Conservation (phyloP, 2,329 filamentous ascomycete species). For the Alternaria ventricosa region DNA sequence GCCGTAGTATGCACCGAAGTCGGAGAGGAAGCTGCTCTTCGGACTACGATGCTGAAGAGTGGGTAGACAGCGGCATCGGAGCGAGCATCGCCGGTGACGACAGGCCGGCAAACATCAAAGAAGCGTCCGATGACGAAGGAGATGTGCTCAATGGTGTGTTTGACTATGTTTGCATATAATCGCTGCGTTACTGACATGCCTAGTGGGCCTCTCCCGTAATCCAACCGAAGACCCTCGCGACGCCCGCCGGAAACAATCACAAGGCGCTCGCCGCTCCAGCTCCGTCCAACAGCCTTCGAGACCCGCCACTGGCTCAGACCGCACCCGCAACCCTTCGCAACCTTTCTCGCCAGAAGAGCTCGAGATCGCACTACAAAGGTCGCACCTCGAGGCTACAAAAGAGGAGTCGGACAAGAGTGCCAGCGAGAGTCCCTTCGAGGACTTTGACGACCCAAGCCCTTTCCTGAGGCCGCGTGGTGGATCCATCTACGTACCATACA, state of each 20-base stretch:
- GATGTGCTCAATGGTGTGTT: conserved; percentile 55
- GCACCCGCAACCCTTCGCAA: conserved; percentile 36
- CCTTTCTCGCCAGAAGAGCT: conserved; percentile 56
- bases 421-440: conserved; percentile 22
- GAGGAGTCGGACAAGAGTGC: conserved; percentile 39
- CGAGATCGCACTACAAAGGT: conserved; percentile 51
- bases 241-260: conserved; percentile 31
- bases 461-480: conserved; percentile 33
- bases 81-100: conserved; percentile 42
- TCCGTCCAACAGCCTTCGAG: conserved; percentile 30
- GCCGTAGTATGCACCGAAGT: conserved; percentile 35
- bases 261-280: conserved; percentile 37
- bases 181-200: conserved; percentile 22
- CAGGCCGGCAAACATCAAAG: conserved; percentile 45
- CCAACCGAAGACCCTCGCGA: conserved; percentile 43
- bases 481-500: conserved; percentile 34
- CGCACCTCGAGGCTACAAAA: conserved; percentile 43
- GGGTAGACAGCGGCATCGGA: conserved; percentile 45
- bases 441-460: conserved; percentile 27
- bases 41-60: conserved; percentile 50
- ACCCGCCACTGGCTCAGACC: conserved; percentile 35
- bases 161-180: not conserved
- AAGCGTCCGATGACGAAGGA: conserved; percentile 54
- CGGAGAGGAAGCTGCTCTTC: conserved; percentile 45
- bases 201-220: conserved; percentile 46